A percentile compares a stretch with the other conserved stretches of the same genome.
These are phyloP conservation scores for Amaranthus hypochondriacus DNA, from an alignment of 148 eudicot genomes.

Conservation along the genomic window DNA sequence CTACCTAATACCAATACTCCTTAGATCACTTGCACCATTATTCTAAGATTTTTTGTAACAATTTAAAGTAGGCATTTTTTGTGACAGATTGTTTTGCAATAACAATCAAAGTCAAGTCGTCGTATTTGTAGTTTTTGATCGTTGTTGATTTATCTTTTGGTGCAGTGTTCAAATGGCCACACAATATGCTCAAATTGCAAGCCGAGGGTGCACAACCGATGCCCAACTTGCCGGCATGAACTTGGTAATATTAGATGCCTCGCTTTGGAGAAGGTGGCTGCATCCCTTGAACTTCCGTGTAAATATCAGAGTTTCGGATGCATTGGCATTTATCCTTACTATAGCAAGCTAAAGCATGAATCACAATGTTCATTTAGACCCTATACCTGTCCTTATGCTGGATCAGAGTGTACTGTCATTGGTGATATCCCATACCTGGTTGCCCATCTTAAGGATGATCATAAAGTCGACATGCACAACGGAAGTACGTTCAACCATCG, in stretches of 20 bases:
- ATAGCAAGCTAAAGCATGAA: slow-evolving; percentile 85
- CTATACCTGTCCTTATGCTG: slow-evolving; percentile 89
- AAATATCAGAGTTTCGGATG: slow-evolving; percentile 76
- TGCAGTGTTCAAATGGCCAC: slow-evolving; percentile 94
- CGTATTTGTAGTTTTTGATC: not conserved
- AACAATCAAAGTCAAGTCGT: no score
- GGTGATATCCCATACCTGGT: slow-evolving; percentile 78
- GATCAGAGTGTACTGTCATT: slow-evolving; percentile 74
- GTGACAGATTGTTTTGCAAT: no score
- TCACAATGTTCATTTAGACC: slow-evolving; percentile 75
- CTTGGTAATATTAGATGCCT: slow-evolving; percentile 93
- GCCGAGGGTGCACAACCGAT: slow-evolving; percentile 88
- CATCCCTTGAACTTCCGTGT: slow-evolving; percentile 88
- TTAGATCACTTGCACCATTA: no score
- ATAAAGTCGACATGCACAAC: slow-evolving; percentile 90
- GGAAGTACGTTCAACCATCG: slow-evolving; percentile 93
- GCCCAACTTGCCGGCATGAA: slow-evolving; percentile 97
- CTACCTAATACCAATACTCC: no score
- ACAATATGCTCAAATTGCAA: slow-evolving; percentile 87
- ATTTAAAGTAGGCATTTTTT: no score
- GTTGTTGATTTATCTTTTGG: not conserved
- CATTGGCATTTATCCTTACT: slow-evolving; percentile 72
- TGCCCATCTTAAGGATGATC: slow-evolving; percentile 77
- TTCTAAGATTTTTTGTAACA: not conserved
- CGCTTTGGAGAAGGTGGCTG: slow-evolving; percentile 89